Evolutionary conservation across 2,329 filamentous ascomycete genomes (phyloP).

Genomic region (Alternaria hordeiaustralica): DNA sequence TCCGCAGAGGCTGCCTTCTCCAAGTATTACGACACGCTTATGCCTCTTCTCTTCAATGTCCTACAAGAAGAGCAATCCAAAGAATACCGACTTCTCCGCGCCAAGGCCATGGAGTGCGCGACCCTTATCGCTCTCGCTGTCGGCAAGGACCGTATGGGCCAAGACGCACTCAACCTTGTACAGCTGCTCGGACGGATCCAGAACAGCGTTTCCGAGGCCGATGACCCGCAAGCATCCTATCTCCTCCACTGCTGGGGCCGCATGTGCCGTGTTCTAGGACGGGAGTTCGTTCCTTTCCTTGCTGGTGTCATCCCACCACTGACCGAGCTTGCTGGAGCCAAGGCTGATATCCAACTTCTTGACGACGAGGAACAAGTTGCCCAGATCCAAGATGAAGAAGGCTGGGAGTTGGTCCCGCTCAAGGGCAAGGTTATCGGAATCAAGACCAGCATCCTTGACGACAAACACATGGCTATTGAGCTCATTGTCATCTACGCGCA

Average conservation of each 20-base stretch:
- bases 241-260: slow-evolving; percentile 98
- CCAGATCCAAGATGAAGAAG: slow-evolving; percentile 90
- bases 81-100: slow-evolving; percentile 87
- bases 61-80: slow-evolving; percentile 89
- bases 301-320: slow-evolving; percentile 93
- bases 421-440: slow-evolving; percentile 99
- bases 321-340: slow-evolving; percentile 87
- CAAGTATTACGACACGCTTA: slow-evolving; percentile 93
- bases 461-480: slow-evolving; percentile 99
- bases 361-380: slow-evolving; percentile 96
- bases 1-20: slow-evolving; percentile 93
- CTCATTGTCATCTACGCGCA: slow-evolving; percentile 96
- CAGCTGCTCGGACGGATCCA: slow-evolving; percentile 89
- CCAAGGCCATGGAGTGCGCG: slow-evolving; percentile 99
- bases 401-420: slow-evolving; percentile 95
- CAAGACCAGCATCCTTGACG: slow-evolving; percentile 93
- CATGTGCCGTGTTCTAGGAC: slow-evolving; percentile 93
- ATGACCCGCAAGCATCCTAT: slow-evolving; percentile 96
- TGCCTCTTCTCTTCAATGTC: slow-evolving; percentile 92
- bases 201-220: slow-evolving; percentile 77
- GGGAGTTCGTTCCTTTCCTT: slow-evolving; percentile 91
- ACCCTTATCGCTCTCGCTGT: slow-evolving; percentile 95
- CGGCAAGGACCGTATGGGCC: slow-evolving; percentile 87
- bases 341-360: slow-evolving; percentile 94
- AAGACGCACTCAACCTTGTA: slow-evolving; percentile 85